These are phyloP conservation scores for Neonectria coccinea DNA, from an alignment of 2,329 filamentous ascomycete genomes.

Conservation along the genomic window DNA sequence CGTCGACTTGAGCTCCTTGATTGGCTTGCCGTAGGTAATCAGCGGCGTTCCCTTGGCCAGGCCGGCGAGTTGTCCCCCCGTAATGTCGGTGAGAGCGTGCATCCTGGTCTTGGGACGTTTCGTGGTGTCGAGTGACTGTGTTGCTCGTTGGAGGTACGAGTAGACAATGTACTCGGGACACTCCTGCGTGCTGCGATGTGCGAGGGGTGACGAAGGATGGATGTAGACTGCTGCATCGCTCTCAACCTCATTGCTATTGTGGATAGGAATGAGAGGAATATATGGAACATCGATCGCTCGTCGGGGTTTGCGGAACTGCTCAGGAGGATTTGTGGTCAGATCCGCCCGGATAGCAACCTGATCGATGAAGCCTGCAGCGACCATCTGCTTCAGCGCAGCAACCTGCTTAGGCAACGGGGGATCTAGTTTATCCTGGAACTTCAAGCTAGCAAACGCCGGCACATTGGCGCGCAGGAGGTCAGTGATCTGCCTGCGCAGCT, in stretches of 20 bases:
- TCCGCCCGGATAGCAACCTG: conserved; percentile 94
- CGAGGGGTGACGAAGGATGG: conserved; percentile 85
- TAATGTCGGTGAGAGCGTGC: conserved; percentile 86
- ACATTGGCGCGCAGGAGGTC: conserved; percentile 83
- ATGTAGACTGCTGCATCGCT: conserved; percentile 81
- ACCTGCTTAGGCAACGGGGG: conserved; percentile 75
- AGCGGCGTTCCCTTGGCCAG: conserved; percentile 88
- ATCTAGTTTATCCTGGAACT: conserved; percentile 67
- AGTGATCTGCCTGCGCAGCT: conserved; percentile 85
- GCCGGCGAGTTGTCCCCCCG: conserved; percentile 78
- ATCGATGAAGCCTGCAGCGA: conserved; percentile 92
- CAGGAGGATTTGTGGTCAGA: conserved; percentile 78
- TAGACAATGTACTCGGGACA: conserved; percentile 92
- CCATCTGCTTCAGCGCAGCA: conserved; percentile 88
- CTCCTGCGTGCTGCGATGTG: conserved; percentile 75
- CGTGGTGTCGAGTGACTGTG: conserved; percentile 61
- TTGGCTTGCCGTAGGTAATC: conserved; percentile 86
- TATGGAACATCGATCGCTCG: conserved; percentile 95
- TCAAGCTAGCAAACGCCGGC: conserved; percentile 69
- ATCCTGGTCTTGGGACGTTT: conserved; percentile 82
- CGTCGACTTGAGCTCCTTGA: conserved; percentile 77
- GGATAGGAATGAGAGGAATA: conserved; percentile 81
- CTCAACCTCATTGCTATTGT: conserved; percentile 54
- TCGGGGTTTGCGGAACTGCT: conserved; percentile 75
- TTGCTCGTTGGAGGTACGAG: conserved; percentile 80